Evolutionary conservation across 1,139 yeast species (phyloP), one percentile per base, ranked within the genome.

Genomic region (Suhomyces wounanorum): DNA sequence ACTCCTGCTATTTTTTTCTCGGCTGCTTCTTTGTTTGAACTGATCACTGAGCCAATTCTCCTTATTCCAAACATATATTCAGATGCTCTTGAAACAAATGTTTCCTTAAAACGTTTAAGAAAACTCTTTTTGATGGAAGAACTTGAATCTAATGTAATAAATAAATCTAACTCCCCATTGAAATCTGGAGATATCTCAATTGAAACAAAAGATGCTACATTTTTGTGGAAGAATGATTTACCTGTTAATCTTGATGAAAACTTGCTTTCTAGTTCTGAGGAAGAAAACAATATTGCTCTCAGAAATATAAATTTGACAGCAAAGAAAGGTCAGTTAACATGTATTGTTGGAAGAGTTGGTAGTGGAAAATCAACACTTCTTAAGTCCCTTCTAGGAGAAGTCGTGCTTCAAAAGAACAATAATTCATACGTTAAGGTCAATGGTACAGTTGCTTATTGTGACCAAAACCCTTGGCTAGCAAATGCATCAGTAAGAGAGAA

Each of bases 1-100:
- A 66, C 73, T 3, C 78, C 79, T 1, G 67, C 69, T 10, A 66
- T 71, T 40, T 62, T 72, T 11, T 74, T 75, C 59, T 79, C 79
- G 8, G 72, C 77, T 0, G 64, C 73, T 55, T 62, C 76, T 1
- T 61, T 75, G 40, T 73, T 75, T 54, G 70, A 65, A 30, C 58
- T 70, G 48, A 62, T 75, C 46, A 62, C 74, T 5, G 71, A 65
- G 30, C 77, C 78, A 9, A 65, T 75, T 49, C 58, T 69, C 48
- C 54, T 64, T 49, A 62, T 75, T 47, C 79, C 79, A 3, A 53
- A 62, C 36, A 61, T 67, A 11, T 61, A 72, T 49, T 59, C 70
- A 5, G 58, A 61, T 47, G 52, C 67, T n/a, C 66, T 69, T 21
- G 74, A 73, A 55, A 62, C 66, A 2, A 65, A 63, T 40, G 72